A percentile compares a stretch with the other conserved stretches of the same genome.
Evolutionary conservation across 2,329 filamentous ascomycete species (phyloP).

Genomic region (Blumeria graminis): DNA sequence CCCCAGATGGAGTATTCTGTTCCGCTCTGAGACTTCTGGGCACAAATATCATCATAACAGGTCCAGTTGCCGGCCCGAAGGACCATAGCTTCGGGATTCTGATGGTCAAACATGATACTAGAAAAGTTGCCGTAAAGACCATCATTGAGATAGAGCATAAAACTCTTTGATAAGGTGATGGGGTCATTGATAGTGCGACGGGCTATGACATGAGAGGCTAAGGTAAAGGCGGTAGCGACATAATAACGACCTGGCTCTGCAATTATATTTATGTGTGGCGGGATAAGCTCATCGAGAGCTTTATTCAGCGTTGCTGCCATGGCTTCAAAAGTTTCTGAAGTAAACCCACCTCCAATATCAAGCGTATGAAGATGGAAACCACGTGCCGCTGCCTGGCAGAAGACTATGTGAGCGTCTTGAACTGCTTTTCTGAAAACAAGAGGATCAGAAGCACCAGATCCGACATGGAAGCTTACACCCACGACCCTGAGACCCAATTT

Average conservation of each 20-base stretch:
- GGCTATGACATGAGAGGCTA: conserved; percentile 89
- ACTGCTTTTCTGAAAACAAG: conserved; percentile 77
- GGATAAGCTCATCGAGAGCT: conserved; percentile 75
- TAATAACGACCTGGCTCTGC: conserved; percentile 95
- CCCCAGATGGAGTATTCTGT: conserved; percentile 94
- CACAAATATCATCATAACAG: conserved; percentile 29
- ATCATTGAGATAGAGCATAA: conserved; percentile 97
- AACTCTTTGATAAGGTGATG: conserved; percentile 38
- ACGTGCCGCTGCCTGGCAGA: conserved; percentile 54
- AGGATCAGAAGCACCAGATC: conserved; percentile 89
- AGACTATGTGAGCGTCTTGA: conserved; percentile 66
- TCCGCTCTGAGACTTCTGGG: conserved; percentile 25
- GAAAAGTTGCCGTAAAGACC: conserved; percentile 97
- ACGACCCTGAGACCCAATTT: conserved; percentile 72
- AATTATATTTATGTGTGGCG: conserved; percentile 54
- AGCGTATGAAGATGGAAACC: conserved; percentile 70
- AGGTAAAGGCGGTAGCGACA: conserved; percentile 74
- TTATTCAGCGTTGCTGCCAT: conserved; percentile 63
- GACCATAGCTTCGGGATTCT: conserved; percentile 67
- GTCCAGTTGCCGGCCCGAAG: conserved; percentile 36
- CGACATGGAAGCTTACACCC: conserved; percentile 93
- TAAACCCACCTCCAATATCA: conserved; percentile 87
- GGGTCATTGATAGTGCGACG: conserved; percentile 68
- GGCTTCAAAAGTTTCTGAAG: conserved; percentile 67
- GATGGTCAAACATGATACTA: conserved; percentile 98